Percentiles rank a stretch among this genome's conserved stretches.
phyloP scores from a whole-genome alignment of 2,329 filamentous ascomycete species.

The Nigrograna mackinnonii region DNA sequence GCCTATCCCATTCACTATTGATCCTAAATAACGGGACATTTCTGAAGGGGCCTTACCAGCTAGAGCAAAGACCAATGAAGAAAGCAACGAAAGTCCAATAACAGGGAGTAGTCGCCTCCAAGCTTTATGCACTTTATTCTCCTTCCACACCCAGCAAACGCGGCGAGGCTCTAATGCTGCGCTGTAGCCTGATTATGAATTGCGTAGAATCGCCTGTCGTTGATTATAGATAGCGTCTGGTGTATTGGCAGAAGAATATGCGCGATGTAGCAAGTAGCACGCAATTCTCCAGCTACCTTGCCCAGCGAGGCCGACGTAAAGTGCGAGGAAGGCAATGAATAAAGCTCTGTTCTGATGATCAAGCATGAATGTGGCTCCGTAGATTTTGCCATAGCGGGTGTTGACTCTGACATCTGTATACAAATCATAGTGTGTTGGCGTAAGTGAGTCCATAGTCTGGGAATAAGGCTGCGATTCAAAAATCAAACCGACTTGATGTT shows the following conservation, averaged over 20 bases:
- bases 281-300: background rate
- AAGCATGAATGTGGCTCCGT: background rate
- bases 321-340: background rate
- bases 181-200: background rate
- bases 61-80: background rate
- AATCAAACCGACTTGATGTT: too few species aligned
- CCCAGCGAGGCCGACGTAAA: background rate
- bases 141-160: background rate
- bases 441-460: constrained; percentile 44
- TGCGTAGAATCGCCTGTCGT: background rate
- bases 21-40: background rate
- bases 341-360: background rate
- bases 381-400: background rate
- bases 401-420: background rate
- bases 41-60: background rate
- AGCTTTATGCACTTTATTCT: background rate
- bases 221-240: background rate
- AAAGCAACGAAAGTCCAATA: background rate
- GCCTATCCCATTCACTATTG: background rate
- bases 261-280: background rate
- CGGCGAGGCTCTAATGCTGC: background rate
- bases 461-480: too few species aligned
- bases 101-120: background rate
- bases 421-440: background rate
- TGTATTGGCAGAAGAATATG: background rate